Percentiles rank a stretch among this genome's conserved stretches.
Evolutionary conservation across 306 rosid species (phyloP).

Genomic region (Quercus engelmannii): DNA sequence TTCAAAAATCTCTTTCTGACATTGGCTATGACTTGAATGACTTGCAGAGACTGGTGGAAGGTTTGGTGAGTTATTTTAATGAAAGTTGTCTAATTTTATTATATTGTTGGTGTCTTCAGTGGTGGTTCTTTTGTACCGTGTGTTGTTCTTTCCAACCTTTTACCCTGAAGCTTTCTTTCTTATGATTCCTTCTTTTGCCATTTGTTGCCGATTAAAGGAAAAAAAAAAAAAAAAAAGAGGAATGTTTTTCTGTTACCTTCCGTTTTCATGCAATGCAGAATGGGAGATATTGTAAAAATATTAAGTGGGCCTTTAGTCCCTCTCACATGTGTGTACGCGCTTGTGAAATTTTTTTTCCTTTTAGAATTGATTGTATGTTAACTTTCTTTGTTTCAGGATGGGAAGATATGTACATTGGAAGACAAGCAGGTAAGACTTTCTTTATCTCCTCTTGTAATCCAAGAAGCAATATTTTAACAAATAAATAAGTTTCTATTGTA

Average conservation of each 20-base stretch:
- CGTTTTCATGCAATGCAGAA: not conserved
- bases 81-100: slow-evolving; percentile 11
- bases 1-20: slow-evolving; percentile 49
- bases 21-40: slow-evolving; percentile 54
- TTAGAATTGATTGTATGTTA: slow-evolving; percentile 19
- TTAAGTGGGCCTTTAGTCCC: not conserved
- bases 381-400: slow-evolving; percentile 51
- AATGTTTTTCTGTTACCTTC: not conserved
- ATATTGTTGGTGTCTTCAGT: not conserved
- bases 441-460: not conserved
- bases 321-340: not conserved
- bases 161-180: not conserved
- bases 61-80: slow-evolving; percentile 64
- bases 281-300: not conserved
- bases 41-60: slow-evolving; percentile 52
- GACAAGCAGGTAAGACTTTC: slow-evolving; percentile 64
- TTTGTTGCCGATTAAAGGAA: not conserved
- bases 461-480: not conserved
- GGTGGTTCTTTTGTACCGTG: not conserved
- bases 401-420: slow-evolving; percentile 52
- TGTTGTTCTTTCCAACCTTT: not conserved
- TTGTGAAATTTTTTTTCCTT: not conserved
- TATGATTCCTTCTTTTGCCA: not conserved
- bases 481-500: not conserved
- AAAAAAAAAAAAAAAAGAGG: not conserved